Evolutionary conservation across 108 stramenopile species (phyloP).

Genomic region (Licmophora abbreviata): DNA sequence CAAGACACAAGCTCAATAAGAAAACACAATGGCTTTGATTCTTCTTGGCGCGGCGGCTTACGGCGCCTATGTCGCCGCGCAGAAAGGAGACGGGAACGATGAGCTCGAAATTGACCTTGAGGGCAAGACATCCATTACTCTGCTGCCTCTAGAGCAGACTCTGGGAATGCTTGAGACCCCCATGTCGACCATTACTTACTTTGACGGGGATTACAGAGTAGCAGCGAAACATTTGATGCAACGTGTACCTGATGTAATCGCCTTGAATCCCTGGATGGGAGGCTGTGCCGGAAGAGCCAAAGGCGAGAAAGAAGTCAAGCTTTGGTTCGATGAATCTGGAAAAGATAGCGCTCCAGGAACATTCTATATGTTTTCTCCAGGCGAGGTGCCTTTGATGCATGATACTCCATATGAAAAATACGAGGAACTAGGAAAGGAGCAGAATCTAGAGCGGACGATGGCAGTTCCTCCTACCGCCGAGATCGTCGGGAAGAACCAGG

Average conservation of each 20-base stretch:
- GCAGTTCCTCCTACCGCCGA: too few relatives aligned
- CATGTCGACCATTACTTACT: conserved; percentile 29
- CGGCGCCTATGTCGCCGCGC: not conserved
- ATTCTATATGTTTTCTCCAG: conserved; percentile 17
- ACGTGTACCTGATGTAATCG: conserved; percentile 15
- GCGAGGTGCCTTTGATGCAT: too few relatives aligned
- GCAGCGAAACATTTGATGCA: conserved; percentile 7
- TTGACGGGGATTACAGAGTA: conserved; percentile 4
- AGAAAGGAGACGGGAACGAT: not conserved
- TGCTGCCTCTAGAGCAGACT: conserved; percentile 30
- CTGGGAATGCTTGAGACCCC: conserved; percentile 22
- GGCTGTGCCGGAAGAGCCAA: conserved; percentile 26
- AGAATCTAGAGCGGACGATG: too few relatives aligned
- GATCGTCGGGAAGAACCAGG: conserved; percentile 10
- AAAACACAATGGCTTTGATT: not conserved
- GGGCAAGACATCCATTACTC: conserved; percentile 18
- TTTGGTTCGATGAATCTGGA: conserved; percentile 32
- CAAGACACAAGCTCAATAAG: too few relatives aligned
- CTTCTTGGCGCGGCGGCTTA: conserved; percentile 1
- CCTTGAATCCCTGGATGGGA: conserved; percentile 34
- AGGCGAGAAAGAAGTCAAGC: conserved; percentile 21
- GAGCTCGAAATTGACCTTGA: conserved; percentile 7
- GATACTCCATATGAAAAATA: conserved; percentile 25
- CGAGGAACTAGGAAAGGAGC: conserved; percentile 8
- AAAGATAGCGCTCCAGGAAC: conserved; percentile 19